Percentiles rank a stretch among this genome's conserved stretches.
Conservation (phyloP, 371 early-diverging fungal genomes). For the Saksenaea vasiformis region DNA sequence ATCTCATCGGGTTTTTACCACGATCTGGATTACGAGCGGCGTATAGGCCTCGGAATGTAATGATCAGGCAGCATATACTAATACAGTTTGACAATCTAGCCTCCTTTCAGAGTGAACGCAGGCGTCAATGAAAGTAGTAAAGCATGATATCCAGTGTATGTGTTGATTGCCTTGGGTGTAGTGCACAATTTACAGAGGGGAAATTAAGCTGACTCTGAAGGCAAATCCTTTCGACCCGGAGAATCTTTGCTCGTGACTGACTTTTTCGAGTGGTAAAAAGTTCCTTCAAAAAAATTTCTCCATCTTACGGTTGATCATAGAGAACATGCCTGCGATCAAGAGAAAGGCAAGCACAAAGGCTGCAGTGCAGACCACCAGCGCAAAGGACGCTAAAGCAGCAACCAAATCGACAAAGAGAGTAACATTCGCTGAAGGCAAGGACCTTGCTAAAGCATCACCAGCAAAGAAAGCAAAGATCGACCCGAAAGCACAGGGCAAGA, state of each 20-base stretch:
- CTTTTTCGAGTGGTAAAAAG: neutral
- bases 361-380: neutral
- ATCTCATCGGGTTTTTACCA: no score
- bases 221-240: no score
- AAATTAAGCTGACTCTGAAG: no score
- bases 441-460: neutral
- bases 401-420: neutral
- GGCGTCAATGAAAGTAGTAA: no score
- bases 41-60: no score
- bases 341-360: neutral
- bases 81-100: no score
- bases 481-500: neutral
- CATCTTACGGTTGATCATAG: neutral
- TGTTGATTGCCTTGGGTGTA: no score
- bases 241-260: neutral
- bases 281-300: neutral
- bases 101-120: no score
- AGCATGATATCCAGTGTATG: no score
- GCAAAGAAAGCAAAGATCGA: slow-evolving; percentile 5
- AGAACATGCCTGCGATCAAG: slow-evolving; percentile 2
- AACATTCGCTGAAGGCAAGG: neutral
- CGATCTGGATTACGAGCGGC: no score
- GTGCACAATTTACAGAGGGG: no score
- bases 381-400: neutral
- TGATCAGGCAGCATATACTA: no score